phyloP scores from a whole-genome alignment of 768 basidiomycete species.

The Clitopilus passeckerianus region DNA sequence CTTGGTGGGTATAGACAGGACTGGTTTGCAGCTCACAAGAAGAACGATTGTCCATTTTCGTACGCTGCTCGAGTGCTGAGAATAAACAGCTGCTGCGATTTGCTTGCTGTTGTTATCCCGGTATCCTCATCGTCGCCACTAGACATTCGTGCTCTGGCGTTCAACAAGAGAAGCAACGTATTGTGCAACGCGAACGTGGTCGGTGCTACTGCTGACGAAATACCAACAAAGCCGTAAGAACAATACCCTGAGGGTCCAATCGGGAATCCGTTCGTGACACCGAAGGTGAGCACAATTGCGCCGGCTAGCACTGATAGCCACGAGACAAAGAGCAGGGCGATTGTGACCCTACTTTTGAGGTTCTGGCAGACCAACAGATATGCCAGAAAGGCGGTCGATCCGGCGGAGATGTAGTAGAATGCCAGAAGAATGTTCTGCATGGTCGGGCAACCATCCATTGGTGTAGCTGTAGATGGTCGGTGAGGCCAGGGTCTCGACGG shows the following conservation, averaged over 20 bases:
- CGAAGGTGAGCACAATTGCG: not conserved
- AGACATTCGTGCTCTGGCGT: not conserved
- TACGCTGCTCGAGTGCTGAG: not conserved
- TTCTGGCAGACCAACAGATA: not conserved
- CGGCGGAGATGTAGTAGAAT: not conserved
- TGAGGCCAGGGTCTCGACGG: not conserved
- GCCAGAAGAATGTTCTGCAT: conserved; percentile 1
- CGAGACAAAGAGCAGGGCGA: not conserved
- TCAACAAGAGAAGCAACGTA: not conserved
- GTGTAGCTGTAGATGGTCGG: not conserved
- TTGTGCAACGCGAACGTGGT: not conserved
- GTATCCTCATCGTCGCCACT: not conserved
- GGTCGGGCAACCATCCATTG: not conserved
- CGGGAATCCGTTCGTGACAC: not conserved
- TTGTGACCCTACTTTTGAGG: not conserved
- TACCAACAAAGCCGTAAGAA: not conserved
- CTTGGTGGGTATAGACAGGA: not conserved
- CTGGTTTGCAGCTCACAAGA: not conserved
- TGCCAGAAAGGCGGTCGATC: not conserved
- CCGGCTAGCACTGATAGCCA: conserved; percentile 4
- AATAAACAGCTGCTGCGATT: not conserved
- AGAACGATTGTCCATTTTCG: not conserved
- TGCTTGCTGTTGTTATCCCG: not conserved
- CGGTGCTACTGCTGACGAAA: not conserved
- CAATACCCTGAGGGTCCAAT: conserved; percentile 5